Percentiles rank a stretch among this genome's conserved stretches.
Conservation (phyloP, 768 basidiomycete genomes). For the Lactarius pseudohatsudake region DNA sequence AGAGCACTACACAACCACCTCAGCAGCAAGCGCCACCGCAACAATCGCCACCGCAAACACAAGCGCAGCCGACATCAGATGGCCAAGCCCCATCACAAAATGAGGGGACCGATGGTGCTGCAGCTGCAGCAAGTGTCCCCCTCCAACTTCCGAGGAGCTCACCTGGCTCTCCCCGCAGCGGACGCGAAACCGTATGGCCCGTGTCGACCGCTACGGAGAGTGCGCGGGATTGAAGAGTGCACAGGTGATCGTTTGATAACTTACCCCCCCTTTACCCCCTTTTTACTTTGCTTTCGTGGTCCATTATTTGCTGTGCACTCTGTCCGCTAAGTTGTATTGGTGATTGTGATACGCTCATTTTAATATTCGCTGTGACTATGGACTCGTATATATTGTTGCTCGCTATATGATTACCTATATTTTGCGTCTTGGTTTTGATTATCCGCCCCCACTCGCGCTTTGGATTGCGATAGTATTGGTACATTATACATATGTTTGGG, state of each 20-base stretch:
- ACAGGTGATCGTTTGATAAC: constrained; percentile 4
- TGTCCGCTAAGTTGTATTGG: constrained; percentile 18
- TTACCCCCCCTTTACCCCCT: constrained; percentile 5
- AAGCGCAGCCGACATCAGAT: constrained; percentile 11
- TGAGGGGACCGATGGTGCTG: constrained; percentile 20
- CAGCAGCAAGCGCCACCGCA: constrained; percentile 1
- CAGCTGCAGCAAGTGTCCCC: constrained; percentile 31
- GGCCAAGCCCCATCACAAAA: constrained; percentile 8
- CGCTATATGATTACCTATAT: constrained; percentile 21
- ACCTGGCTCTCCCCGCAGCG: constrained; percentile 29
- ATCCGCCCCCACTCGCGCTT: background rate
- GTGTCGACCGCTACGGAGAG: constrained; percentile 32
- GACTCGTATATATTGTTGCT: constrained; percentile 29
- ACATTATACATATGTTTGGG: constrained; percentile 30
- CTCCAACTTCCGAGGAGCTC: constrained; percentile 32
- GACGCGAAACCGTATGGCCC: constrained; percentile 37
- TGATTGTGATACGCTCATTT: constrained; percentile 20
- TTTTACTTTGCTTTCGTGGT: constrained; percentile 22
- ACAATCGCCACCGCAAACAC: background rate
- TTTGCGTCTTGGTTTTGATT: constrained; percentile 20
- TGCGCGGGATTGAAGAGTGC: constrained; percentile 24
- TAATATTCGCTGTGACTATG: constrained; percentile 26
- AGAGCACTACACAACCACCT: constrained; percentile 7
- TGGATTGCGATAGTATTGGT: constrained; percentile 23
- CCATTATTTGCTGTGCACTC: constrained; percentile 25